A percentile compares a stretch with the other conserved stretches of the same genome.
Conservation (phyloP, 2,329 filamentous ascomycete genomes). For the Coniochaeta sp. region DNA sequence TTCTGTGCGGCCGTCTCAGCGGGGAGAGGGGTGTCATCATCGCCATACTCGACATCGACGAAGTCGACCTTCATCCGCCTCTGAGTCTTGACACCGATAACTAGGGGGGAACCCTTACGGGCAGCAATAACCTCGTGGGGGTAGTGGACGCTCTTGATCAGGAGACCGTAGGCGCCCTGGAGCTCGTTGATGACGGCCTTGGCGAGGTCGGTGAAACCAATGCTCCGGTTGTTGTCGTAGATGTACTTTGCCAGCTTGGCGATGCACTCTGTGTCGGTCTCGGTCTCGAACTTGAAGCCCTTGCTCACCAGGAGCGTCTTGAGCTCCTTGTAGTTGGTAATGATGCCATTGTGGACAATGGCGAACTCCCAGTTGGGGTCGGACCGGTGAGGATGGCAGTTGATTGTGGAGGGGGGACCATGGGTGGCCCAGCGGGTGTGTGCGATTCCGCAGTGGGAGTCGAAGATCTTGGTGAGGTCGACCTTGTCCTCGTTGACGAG, state of each 20-base stretch:
- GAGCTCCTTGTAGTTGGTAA: slow-evolving; percentile 99
- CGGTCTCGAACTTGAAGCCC: slow-evolving; percentile 98
- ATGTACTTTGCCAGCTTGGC: slow-evolving; percentile 98
- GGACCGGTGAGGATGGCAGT: slow-evolving; percentile 99
- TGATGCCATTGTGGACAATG: slow-evolving; percentile 99
- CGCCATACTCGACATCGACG: slow-evolving; percentile 94
- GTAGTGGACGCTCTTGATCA: slow-evolving; percentile 98
- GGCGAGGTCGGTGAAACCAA: slow-evolving; percentile 92
- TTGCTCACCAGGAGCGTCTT: slow-evolving; percentile 89
- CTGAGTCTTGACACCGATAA: slow-evolving; percentile 93
- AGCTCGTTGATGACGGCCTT: slow-evolving; percentile 99
- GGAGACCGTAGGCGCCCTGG: slow-evolving; percentile 91
- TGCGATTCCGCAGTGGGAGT: slow-evolving; percentile 96
- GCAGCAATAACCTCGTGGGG: slow-evolving; percentile 96
- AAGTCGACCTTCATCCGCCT: slow-evolving; percentile 99
- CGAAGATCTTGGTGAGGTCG: slow-evolving; percentile 88
- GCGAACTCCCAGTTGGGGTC: slow-evolving; percentile 94
- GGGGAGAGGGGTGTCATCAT: slow-evolving; percentile 75
- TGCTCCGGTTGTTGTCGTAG: slow-evolving; percentile 86
- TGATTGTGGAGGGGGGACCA: slow-evolving; percentile 83
- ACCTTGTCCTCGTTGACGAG: slow-evolving; percentile 79
- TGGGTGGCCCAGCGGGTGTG: slow-evolving; percentile 99
- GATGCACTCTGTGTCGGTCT: slow-evolving; percentile 99
- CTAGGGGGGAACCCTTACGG: slow-evolving; percentile 94
- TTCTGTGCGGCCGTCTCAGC: slow-evolving; percentile 96